These are phyloP conservation scores for Colletotrichum noveboracense DNA, from an alignment of 2,329 filamentous ascomycete genomes.

Conservation along the genomic window DNA sequence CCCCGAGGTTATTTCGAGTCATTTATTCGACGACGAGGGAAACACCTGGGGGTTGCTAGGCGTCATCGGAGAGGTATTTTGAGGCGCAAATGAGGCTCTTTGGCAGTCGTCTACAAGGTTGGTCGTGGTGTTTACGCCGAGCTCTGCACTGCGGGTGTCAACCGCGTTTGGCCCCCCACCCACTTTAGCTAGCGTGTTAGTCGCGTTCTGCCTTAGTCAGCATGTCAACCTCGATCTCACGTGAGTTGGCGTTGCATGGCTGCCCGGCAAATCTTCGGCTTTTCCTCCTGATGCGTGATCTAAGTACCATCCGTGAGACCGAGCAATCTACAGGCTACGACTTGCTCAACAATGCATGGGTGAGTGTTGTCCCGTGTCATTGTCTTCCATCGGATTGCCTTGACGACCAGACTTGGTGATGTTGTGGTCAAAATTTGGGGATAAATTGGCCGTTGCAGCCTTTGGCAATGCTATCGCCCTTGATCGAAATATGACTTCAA, in stretches of 20 bases:
- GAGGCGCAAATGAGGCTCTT: not conserved
- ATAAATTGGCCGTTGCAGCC: not conserved
- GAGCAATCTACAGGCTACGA: not conserved
- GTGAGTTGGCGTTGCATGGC: conserved; percentile 15
- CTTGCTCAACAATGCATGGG: not conserved
- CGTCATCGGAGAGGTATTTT: conserved; percentile 13
- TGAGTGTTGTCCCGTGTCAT: not conserved
- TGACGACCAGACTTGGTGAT: not conserved
- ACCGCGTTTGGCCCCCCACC: conserved; percentile 16
- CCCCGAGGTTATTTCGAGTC: conserved; percentile 66
- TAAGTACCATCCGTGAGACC: not conserved
- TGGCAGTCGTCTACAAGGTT: not conserved
- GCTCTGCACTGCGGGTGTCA: not conserved
- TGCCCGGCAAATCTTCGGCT: not conserved
- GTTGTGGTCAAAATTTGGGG: not conserved
- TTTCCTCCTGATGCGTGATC: not conserved
- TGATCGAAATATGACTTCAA: not conserved
- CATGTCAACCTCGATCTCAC: conserved; percentile 2
- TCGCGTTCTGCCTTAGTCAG: conserved; percentile 15
- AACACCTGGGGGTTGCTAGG: not conserved
- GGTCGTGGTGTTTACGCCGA: conserved; percentile 6
- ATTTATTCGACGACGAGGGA: conserved; percentile 50
- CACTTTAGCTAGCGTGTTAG: conserved; percentile 19
- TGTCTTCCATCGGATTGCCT: not conserved
- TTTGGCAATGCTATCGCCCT: not conserved